Base-by-base conservation (phyloP, 78 protist species). In the Emiliania huxleyi region DNA sequence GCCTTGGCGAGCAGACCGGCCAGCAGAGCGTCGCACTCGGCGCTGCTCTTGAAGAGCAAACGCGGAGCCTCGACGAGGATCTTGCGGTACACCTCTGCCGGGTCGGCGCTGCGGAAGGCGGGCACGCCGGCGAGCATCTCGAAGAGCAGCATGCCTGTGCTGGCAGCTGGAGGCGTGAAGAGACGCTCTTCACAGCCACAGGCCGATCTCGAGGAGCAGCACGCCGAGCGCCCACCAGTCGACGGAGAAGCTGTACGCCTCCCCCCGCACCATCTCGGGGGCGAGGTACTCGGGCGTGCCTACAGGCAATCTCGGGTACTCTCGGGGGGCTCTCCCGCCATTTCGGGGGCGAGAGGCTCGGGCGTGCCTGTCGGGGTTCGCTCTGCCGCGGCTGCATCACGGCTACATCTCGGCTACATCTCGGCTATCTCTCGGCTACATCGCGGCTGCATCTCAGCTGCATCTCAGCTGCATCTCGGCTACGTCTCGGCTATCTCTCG, bases 161-260 rank as follows among this genome's bases (percentile, higher is more conserved):
- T n/a, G n/a, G n/a, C n/a, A n/a, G n/a, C n/a, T n/a, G n/a, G n/a
- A n/a, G n/a, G n/a, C n/a, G n/a, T n/a, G n/a, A n/a, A n/a, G n/a
- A n/a, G n/a, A n/a, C n/a, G n/a, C n/a, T n/a, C n/a, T n/a, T n/a
- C n/a, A n/a, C n/a, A n/a, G n/a, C n/a, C n/a, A n/a, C n/a, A n/a
- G n/a, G n/a, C n/a, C n/a, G n/a, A 84, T 84, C 62, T 84, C 90
- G 35, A 1, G 69, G 35, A 90, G n/a, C 43, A 90, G 44, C 48
- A 62, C 22, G n/a, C 92, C 92, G 18, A 49, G 4, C 23, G 92
- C 77, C 75, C 75, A 90, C 83, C 75, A 90, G 83, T 90, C 92
- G 33, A 62, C 92, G 19, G 90, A 4, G 69, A 33, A 45, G 52
- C 90, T 8, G 52, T 90, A 45, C 35, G 87, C 3, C 37, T 25